A percentile compares a stretch with the other conserved stretches of the same genome.
These are phyloP conservation scores for Periglandula ipomoeae DNA, from an alignment of 2,329 filamentous ascomycete species.

Conservation along the genomic window DNA sequence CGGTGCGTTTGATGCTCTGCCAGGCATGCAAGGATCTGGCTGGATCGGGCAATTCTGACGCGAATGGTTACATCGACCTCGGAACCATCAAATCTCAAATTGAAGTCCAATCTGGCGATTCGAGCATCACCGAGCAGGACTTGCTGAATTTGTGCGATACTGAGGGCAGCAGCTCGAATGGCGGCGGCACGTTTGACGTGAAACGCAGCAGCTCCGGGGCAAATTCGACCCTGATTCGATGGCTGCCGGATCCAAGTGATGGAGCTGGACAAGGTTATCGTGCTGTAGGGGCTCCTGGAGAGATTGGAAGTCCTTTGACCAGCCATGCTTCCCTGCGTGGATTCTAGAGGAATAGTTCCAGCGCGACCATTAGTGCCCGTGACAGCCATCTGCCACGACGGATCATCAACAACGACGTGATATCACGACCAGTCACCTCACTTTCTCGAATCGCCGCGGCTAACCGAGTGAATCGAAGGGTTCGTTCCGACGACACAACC, in stretches of 20 bases:
- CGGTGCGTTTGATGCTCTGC: slow-evolving; percentile 66
- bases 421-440: neutral
- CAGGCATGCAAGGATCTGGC: slow-evolving; percentile 62
- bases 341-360: slow-evolving; percentile 20
- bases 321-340: slow-evolving; percentile 30
- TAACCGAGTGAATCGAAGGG: neutral
- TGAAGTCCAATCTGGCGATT: slow-evolving; percentile 41
- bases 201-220: slow-evolving; percentile 36
- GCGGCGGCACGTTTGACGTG: slow-evolving; percentile 78
- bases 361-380: neutral
- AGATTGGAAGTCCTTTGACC: slow-evolving; percentile 59
- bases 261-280: slow-evolving; percentile 31
- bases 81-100: slow-evolving; percentile 57
- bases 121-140: slow-evolving; percentile 45
- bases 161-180: slow-evolving; percentile 76
- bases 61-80: slow-evolving; percentile 62
- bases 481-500: neutral
- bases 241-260: slow-evolving; percentile 43
- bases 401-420: slow-evolving; percentile 8
- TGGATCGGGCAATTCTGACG: slow-evolving; percentile 27
- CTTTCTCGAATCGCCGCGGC: neutral
- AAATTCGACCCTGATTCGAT: slow-evolving; percentile 38
- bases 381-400: slow-evolving; percentile 11
- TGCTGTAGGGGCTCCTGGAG: slow-evolving; percentile 49
- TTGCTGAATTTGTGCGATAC: slow-evolving; percentile 83